Evolutionary conservation across 805 yeast species (phyloP), one percentile per base, ranked within the genome.

Genomic region (Kazachstania kunashirensis): DNA sequence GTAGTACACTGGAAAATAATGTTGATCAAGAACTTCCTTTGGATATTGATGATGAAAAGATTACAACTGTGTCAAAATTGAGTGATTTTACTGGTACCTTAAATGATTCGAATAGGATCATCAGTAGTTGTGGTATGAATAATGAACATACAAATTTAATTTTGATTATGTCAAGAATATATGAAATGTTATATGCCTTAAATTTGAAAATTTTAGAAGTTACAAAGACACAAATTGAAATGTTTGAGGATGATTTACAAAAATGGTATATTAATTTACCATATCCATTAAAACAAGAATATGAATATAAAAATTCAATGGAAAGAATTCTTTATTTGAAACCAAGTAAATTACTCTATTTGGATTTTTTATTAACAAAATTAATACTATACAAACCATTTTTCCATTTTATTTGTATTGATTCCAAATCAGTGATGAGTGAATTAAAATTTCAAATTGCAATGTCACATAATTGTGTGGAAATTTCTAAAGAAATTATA

Each of bases 21-120:
- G 77, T 84, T 45, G 95, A 86, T 59, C 96, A 86, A 56, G 88
- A 80, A 34, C 66, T 84, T 44, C 96, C 96, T 1, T 62, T 71
- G 24, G 95, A 85, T 50, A 62, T 84, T 24, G 95, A 85, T 50
- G 96, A 86, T 59, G 94, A 84, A 48, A 79, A 79, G 50, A 79
- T 86, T 38, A 83, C 92, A 1, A 72, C 75, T 7, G 13, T 17
- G 12, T 23, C 33, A 18, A 15, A 7, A 8, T 8, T 16, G 12
- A 18, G 12, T n/a, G 31, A 18, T n/a, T 29, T 29, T 19, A 12
- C 17, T 3, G 14, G 28, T 6, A 31, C 8, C 15, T 11, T 31
- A 15, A 24, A 28, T 13, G 29, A 31, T 13, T 13, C 20, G 9
- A n/a, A 17, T 13, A 21, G 23, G 21, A 28, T 43, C 5, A 59